These are phyloP conservation scores for Aegilops umbellulata DNA, from an alignment of 176 grass and related monocot genomes.

Conservation along the genomic window DNA sequence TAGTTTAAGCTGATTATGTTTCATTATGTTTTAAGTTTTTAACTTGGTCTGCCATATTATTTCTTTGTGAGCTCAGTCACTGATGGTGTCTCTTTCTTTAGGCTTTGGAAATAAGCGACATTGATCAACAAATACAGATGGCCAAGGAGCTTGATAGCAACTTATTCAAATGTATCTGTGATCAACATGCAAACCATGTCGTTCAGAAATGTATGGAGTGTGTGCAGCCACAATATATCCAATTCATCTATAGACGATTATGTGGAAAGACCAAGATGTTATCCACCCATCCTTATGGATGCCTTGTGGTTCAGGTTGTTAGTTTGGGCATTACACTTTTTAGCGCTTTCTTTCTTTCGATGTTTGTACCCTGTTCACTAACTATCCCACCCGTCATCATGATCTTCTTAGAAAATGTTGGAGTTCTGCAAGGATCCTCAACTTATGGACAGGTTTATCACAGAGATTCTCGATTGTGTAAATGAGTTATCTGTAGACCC, in stretches of 20 bases:
- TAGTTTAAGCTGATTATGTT: not conserved
- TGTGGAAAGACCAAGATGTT: constrained; percentile 4
- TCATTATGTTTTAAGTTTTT: no score
- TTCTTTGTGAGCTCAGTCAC: not conserved
- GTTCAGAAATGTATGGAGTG: constrained; percentile 58
- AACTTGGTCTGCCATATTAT: not conserved
- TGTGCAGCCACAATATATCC: constrained; percentile 35
- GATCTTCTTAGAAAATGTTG: constrained; percentile 42
- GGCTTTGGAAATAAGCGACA: constrained; percentile 51
- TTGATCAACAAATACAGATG: constrained; percentile 40
- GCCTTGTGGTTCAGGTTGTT: constrained; percentile 52
- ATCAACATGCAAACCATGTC: constrained; percentile 50
- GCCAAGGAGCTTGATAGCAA: constrained; percentile 47
- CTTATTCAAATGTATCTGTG: constrained; percentile 35
- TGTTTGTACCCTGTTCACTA: not conserved
- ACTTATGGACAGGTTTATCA: constrained; percentile 10
- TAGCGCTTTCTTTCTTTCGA: not conserved
- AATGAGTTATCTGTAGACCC: constrained; percentile 25
- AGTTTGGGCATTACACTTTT: not conserved
- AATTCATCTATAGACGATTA: constrained; percentile 39
- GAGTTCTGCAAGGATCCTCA: constrained; percentile 32
- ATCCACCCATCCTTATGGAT: constrained; percentile 35
- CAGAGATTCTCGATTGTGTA: constrained; percentile 30
- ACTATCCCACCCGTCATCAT: not conserved
- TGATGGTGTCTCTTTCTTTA: not conserved